phyloP scores from a whole-genome alignment of 1,284 basidiomycete genomes.

The Thelephora terrestris region DNA sequence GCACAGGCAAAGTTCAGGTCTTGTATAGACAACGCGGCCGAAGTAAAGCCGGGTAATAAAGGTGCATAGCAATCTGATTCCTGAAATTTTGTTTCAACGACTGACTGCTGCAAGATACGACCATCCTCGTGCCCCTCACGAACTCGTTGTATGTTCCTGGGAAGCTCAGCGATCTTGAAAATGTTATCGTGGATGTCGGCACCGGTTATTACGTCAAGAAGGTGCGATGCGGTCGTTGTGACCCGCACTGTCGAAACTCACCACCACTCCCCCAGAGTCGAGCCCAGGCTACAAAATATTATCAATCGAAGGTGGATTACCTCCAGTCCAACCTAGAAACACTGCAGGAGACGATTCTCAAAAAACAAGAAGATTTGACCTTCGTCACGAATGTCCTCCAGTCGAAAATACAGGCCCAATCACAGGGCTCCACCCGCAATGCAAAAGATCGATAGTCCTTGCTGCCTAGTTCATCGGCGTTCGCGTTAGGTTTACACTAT shows the following conservation, averaged over 20 bases:
- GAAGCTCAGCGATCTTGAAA: conserved; percentile 71
- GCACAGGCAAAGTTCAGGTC: conserved; percentile 89
- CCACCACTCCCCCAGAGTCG: conserved; percentile 46
- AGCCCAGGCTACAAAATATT: conserved; percentile 70
- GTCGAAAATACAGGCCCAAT: conserved; percentile 54
- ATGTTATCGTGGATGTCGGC: conserved; percentile 92
- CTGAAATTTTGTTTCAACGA: neutral
- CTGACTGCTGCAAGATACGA: conserved; percentile 49
- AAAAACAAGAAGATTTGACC: conserved; percentile 84
- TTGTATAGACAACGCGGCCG: conserved; percentile 77
- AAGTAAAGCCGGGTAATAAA: conserved; percentile 67
- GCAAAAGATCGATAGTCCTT: conserved; percentile 12
- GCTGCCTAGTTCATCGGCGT: no score
- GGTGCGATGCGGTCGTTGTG: conserved; percentile 32
- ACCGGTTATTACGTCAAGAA: conserved; percentile 97
- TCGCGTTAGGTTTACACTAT: no score
- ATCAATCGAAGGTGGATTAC: conserved; percentile 67
- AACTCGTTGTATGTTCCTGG: conserved; percentile 95
- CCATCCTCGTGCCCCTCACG: conserved; percentile 85
- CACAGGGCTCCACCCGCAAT: conserved; percentile 11
- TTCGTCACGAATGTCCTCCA: conserved; percentile 68
- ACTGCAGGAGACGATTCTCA: conserved; percentile 76
- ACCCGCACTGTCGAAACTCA: conserved; percentile 2
- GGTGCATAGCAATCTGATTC: conserved; percentile 34
- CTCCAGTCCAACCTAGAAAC: conserved; percentile 73